Evolutionary conservation across 306 rosid species (phyloP).

Genomic region (Sicyos edulis): DNA sequence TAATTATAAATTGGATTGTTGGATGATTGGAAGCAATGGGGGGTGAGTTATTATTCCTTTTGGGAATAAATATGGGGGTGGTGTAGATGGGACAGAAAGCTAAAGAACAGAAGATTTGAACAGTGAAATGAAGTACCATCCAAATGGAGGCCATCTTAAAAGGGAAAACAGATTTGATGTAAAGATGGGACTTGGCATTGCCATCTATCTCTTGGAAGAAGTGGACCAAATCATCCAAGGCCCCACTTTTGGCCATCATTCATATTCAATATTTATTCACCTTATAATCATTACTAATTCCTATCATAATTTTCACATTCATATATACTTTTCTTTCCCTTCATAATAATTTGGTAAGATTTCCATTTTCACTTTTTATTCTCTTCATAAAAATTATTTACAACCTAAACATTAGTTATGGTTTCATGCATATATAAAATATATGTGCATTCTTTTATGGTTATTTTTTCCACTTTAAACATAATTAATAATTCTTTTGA

Average conservation of each 20-base stretch:
- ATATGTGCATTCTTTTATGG: no score
- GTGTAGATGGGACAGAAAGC: slow-evolving; percentile 85
- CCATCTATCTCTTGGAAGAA: slow-evolving; percentile 37
- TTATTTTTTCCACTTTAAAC: no score
- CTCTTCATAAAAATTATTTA: no score
- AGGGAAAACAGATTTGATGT: slow-evolving; percentile 32
- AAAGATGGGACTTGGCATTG: slow-evolving; percentile 52
- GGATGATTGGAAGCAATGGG: slow-evolving; percentile 51
- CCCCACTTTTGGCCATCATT: slow-evolving; percentile 19
- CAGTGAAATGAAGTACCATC: slow-evolving; percentile 62
- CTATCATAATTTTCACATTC: no score
- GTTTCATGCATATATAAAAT: no score
- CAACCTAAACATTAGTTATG: no score
- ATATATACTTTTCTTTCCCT: no score
- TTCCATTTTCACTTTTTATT: no score
- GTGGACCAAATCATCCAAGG: slow-evolving; percentile 52
- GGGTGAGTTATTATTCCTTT: slow-evolving; percentile 59
- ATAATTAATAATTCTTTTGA: no score
- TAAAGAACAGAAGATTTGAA: slow-evolving; percentile 83
- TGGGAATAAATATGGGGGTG: slow-evolving; percentile 60
- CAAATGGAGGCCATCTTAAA: slow-evolving; percentile 24
- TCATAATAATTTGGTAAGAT: no score
- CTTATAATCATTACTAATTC: no score
- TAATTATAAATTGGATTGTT: slow-evolving; percentile 26
- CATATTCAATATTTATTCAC: no score